phyloP scores from a whole-genome alignment of 805 yeast species.

The Lipomyces spencermartinsiae region DNA sequence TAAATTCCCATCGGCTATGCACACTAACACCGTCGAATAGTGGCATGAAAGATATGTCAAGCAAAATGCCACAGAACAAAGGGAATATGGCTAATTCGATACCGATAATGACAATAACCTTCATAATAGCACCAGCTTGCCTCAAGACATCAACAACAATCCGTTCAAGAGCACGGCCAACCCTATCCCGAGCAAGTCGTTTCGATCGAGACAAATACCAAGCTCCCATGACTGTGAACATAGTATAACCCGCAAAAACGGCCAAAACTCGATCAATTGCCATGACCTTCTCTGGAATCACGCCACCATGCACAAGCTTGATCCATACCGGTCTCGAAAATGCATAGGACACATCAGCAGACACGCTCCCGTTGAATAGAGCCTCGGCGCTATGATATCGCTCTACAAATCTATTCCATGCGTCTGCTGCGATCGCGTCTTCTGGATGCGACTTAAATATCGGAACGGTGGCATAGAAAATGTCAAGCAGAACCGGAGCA shows the following conservation, averaged over 20 bases:
- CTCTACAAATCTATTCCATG: slow-evolving; percentile 17
- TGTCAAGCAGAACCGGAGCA: background rate
- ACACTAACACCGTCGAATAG: slow-evolving; percentile 46
- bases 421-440: slow-evolving; percentile 11
- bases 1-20: slow-evolving; percentile 17
- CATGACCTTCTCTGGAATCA: slow-evolving; percentile 18
- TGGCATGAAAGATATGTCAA: slow-evolving; percentile 74
- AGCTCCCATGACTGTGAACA: slow-evolving; percentile 29
- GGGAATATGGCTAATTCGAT: slow-evolving; percentile 89
- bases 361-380: slow-evolving; percentile 9
- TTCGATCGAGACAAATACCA: slow-evolving; percentile 23
- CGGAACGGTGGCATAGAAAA: slow-evolving; percentile 8
- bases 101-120: slow-evolving; percentile 75
- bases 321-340: slow-evolving; percentile 24
- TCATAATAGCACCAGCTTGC: slow-evolving; percentile 58
- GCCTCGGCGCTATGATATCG: slow-evolving; percentile 9
- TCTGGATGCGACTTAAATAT: slow-evolving; percentile 17
- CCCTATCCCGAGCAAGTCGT: slow-evolving; percentile 4
- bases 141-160: slow-evolving; percentile 29
- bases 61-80: slow-evolving; percentile 77
- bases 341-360: slow-evolving; percentile 6
- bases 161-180: slow-evolving; percentile 25
- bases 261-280: slow-evolving; percentile 32
- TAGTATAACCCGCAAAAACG: slow-evolving; percentile 29
- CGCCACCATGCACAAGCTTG: slow-evolving; percentile 27